phyloP scores from a whole-genome alignment of 2,329 filamentous ascomycete species.

The Aspergillus calidoustus region DNA sequence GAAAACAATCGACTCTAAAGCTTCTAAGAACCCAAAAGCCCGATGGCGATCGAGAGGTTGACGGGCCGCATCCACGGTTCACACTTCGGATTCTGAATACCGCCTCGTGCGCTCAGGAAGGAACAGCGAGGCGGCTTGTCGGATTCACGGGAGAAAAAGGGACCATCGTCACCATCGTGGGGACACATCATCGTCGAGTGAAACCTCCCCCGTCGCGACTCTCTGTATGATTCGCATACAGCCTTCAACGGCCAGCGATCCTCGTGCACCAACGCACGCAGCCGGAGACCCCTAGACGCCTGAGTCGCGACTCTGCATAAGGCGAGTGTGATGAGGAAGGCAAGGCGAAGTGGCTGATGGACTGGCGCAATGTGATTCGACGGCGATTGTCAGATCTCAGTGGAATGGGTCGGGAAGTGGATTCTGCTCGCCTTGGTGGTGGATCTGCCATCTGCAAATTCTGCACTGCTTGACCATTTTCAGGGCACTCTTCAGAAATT shows the following conservation, averaged over 20 bases:
- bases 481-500: background rate
- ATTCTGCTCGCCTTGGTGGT: slow-evolving; percentile 10
- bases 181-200: background rate
- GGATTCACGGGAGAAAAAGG: background rate
- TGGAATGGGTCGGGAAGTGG: slow-evolving; percentile 1
- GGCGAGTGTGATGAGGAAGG: slow-evolving; percentile 2
- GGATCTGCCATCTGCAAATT: slow-evolving; percentile 10
- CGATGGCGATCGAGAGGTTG: slow-evolving; percentile 1
- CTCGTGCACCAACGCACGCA: background rate
- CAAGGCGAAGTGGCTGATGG: background rate
- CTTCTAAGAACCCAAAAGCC: background rate
- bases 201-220: background rate
- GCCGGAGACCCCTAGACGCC: background rate
- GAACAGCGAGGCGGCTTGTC: background rate
- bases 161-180: too few species aligned
- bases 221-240: background rate
- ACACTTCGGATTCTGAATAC: background rate
- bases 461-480: background rate
- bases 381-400: background rate
- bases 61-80: slow-evolving; percentile 19
- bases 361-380: background rate
- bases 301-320: background rate
- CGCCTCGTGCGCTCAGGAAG: background rate
- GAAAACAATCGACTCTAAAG: background rate
- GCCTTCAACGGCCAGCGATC: background rate